phyloP scores from a whole-genome alignment of 2,329 filamentous ascomycete species.

The Chaetothyriales sp. region DNA sequence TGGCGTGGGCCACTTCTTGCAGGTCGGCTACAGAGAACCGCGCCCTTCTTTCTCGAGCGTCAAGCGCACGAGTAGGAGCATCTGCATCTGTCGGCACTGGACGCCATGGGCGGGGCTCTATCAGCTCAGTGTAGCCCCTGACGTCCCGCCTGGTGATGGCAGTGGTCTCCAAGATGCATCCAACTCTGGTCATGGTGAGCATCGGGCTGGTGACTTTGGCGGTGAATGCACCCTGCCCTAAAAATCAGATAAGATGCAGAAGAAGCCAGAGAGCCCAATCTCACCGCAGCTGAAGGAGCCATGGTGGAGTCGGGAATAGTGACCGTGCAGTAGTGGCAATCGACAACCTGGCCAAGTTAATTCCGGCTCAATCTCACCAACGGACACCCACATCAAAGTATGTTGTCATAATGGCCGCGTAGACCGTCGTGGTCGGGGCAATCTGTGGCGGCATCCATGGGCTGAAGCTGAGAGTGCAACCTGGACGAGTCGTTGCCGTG shows the following conservation, averaged over 20 bases:
- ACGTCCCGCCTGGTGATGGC: constrained; percentile 8
- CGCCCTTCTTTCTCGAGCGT: background rate
- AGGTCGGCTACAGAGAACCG: background rate
- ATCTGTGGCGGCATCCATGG: constrained; percentile 13
- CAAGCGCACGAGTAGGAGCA: background rate
- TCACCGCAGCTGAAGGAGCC: background rate
- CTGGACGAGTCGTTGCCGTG: background rate
- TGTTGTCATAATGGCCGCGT: constrained; percentile 13
- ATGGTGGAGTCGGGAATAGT: constrained; percentile 13
- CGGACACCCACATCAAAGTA: constrained; percentile 10
- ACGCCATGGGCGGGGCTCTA: background rate
- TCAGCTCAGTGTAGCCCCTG: background rate
- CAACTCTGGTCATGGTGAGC: constrained; percentile 14
- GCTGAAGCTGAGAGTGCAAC: constrained; percentile 12
- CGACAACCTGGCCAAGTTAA: constrained; percentile 12
- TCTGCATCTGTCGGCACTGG: background rate
- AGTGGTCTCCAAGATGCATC: constrained; percentile 10
- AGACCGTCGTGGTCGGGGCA: constrained; percentile 14
- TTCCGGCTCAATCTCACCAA: background rate
- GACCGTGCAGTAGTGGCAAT: constrained; percentile 15
- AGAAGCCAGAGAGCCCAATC: background rate
- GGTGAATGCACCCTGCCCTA: constrained; percentile 11
- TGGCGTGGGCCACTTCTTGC: background rate
- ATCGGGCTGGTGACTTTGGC: constrained; percentile 7
- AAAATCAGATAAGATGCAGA: background rate